Base-by-base conservation (phyloP, 805 yeast species). In the Metschnikowia reukaufii region DNA sequence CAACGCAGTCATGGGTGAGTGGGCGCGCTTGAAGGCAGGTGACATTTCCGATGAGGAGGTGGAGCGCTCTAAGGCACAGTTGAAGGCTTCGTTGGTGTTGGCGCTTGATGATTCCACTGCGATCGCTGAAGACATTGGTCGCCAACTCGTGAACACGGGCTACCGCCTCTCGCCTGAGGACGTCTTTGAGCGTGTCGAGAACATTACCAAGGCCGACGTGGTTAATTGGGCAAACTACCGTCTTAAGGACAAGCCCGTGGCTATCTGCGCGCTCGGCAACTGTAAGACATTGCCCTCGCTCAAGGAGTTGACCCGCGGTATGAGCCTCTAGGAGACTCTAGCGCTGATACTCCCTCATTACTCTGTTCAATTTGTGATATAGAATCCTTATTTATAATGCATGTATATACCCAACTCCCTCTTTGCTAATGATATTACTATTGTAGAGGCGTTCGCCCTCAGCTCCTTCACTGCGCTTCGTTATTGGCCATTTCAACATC, bases 91-190 rank as follows among this genome's bases (percentile, higher is more conserved):
- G 0, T 74, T 94, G 45, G 76, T 94, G 42, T 74, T 94, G 47
- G 87, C 96, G 5, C 75, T 94, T 38, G 99, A 94, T 66, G 97
- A 96, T 51, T 84, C 96, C 12, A 90, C 98, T 6, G 92, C 97
- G 6, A 82, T 90, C 41, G 97, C 97, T 27, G 99, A 94, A 70
- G 98, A 94, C 67, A 89, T 94, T 58, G 99, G 99, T 21, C 84
- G 99, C 68, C 99, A 94, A 67, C 76, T 94, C 46, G 96, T 94
- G 36, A 92, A 97, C 44, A 91, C 98, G 3, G 99, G 99, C 25
- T 77, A 71, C 58, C 73, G 89, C 57, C 72, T 84, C 54, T 68
- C 85, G 6, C 90, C 94, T 4, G 86, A 83, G 61, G 88, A 84
- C 54, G 84, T 84, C 10, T 86, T 85, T 60, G 74, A 77, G 47